phyloP scores from a whole-genome alignment of 306 rosid genomes.

The Cicer chorassanicum region DNA sequence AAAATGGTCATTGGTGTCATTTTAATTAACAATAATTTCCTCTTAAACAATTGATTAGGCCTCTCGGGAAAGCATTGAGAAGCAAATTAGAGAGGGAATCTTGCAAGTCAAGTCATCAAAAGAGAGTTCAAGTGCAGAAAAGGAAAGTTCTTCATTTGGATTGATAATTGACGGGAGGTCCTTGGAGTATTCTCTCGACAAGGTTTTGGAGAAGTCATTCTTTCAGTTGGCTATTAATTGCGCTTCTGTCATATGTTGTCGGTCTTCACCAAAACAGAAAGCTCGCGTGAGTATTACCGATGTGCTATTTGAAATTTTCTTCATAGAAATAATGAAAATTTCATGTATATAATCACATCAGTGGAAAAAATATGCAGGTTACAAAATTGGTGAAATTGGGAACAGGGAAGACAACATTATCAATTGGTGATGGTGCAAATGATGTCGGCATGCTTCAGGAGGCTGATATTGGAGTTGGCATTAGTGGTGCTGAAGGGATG shows the following conservation, averaged over 20 bases:
- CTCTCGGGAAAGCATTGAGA: slow-evolving; percentile 64
- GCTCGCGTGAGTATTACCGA: slow-evolving; percentile 72
- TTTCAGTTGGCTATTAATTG: slow-evolving; percentile 76
- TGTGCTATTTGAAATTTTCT: slow-evolving; percentile 20
- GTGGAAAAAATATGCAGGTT: slow-evolving; percentile 59
- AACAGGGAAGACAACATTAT: slow-evolving; percentile 72
- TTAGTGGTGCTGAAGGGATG: slow-evolving; percentile 94
- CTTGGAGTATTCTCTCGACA: slow-evolving; percentile 69
- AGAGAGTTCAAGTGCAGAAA: slow-evolving; percentile 46
- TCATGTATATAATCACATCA: slow-evolving; percentile 29
- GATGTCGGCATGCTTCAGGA: slow-evolving; percentile 97
- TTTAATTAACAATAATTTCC: too few relatives aligned
- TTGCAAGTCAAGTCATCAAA: slow-evolving; percentile 55
- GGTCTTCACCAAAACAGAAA: slow-evolving; percentile 89
- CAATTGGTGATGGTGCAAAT: slow-evolving; percentile 95
- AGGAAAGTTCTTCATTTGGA: slow-evolving; percentile 55
- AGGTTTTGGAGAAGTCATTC: slow-evolving; percentile 59
- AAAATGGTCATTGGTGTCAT: too few relatives aligned
- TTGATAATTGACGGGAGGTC: slow-evolving; percentile 91
- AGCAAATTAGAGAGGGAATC: slow-evolving; percentile 68
- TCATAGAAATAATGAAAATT: slow-evolving; percentile 6
- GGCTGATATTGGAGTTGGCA: slow-evolving; percentile 94
- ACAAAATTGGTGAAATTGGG: slow-evolving; percentile 73
- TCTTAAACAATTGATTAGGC: slow-evolving; percentile 56
- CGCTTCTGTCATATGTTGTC: slow-evolving; percentile 86